Evolutionary conservation across 1,284 basidiomycete genomes (phyloP), one percentile per base, ranked within the genome.

Genomic region (Sanghuangporus sanghuang): DNA sequence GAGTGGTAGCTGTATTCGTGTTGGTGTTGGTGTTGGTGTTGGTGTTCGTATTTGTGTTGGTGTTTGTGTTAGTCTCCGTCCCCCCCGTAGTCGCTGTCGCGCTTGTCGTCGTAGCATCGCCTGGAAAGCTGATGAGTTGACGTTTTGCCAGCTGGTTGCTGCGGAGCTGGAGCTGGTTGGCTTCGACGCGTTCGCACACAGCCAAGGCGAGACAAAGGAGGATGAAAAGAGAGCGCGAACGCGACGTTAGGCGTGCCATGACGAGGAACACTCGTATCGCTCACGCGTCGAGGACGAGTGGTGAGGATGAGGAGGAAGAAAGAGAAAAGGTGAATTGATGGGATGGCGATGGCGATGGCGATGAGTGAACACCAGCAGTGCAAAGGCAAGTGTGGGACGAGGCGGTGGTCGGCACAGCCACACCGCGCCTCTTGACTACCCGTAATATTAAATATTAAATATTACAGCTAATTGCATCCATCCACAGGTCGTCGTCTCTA

Each of bases 31-130:
- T 62, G n/a, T 38, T 32, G 23, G 67, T 39, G 12, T 71, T 1
- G 38, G 72, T 66, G 32, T 67, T 52, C 9, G 69, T 27, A 50
- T 18, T 42, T 23, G 67, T 39, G 12, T 71, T 1, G 38, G 72
- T 66, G 32, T 67, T 52, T 9, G 69, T 27, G 54, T 18, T 42
- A 9, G 59, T 42, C 39, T 44, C 23, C n/a, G 62, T 57, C 23
- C 16, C n/a, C 18, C 48, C 54, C 0, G 39, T 57, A 21, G 62
- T 42, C 6, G 39, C 48, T 23, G 61, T 21, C 9, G n/a, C 35
- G 11, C 14, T 50, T 27, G 14, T 42, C 32, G 59, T 16, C 14
- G 55, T 9, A 48, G 18, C 39, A 18, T 42, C 16, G 21, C 23
- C 52, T 11, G 46, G 27, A 35, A 40, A 6, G 38, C 7, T 27